Percentiles rank a stretch among this genome's conserved stretches.
Evolutionary conservation across 2,329 filamentous ascomycete species (phyloP).

Genomic region (Monosporascus sp.): DNA sequence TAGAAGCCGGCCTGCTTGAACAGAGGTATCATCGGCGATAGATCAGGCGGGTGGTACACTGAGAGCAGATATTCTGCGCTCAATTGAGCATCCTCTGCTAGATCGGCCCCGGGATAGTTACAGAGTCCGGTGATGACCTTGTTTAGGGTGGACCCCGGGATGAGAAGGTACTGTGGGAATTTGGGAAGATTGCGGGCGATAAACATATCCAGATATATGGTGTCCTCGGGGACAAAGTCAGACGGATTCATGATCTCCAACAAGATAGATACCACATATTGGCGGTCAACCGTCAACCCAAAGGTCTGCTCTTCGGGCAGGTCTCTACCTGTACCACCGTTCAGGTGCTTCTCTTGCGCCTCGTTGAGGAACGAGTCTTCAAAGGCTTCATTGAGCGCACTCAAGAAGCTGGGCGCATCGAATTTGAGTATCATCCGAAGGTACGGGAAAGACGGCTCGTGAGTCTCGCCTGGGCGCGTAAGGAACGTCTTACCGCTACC

Average conservation of each 20-base stretch:
- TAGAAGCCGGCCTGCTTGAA: constrained; percentile 81
- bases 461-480: constrained; percentile 49
- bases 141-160: constrained; percentile 81
- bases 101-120: constrained; percentile 71
- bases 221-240: constrained; percentile 74
- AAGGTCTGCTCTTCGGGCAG: constrained; percentile 63
- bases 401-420: constrained; percentile 88
- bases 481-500: constrained; percentile 55
- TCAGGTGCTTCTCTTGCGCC: constrained; percentile 57
- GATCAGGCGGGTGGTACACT: constrained; percentile 83
- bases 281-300: constrained; percentile 73
- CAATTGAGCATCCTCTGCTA: constrained; percentile 92
- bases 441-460: constrained; percentile 78
- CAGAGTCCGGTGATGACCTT: constrained; percentile 79
- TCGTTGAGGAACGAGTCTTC: constrained; percentile 93
- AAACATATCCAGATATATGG: constrained; percentile 97
- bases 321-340: constrained; percentile 46
- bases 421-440: constrained; percentile 80
- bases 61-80: constrained; percentile 94
- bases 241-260: constrained; percentile 80
- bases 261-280: constrained; percentile 88
- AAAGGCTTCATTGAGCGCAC: constrained; percentile 93
- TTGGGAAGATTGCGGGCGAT: constrained; percentile 93
- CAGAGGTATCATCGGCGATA: constrained; percentile 68
- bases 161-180: constrained; percentile 89